A percentile compares a stretch with the other conserved stretches of the same genome.
phyloP scores from a whole-genome alignment of 352 stramenopile species.

The Globisporangium spiculum region DNA sequence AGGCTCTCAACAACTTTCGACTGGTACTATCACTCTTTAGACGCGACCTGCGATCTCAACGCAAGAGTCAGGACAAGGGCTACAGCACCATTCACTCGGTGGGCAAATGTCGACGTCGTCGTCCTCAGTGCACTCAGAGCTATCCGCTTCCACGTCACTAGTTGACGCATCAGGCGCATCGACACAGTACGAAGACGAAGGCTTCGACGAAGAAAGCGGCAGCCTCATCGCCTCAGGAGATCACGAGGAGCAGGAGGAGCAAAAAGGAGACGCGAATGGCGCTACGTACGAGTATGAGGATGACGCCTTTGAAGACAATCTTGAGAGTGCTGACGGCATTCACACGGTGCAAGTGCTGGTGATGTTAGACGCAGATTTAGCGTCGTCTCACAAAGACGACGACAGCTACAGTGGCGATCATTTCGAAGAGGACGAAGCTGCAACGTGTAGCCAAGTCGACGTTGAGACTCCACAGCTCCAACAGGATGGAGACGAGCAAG shows the following conservation, averaged over 20 bases:
- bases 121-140: neutral
- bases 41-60: neutral
- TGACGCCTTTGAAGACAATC: constrained; percentile 16
- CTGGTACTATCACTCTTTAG: neutral
- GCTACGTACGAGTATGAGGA: constrained; percentile 11
- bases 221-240: neutral
- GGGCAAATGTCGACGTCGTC: neutral
- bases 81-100: too few species aligned
- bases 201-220: constrained; percentile 12
- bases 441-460: neutral
- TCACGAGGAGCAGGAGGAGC: neutral
- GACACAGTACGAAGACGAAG: constrained; percentile 11
- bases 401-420: constrained; percentile 12
- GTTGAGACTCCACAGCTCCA: neutral
- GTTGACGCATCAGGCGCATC: neutral
- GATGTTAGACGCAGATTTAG: neutral
- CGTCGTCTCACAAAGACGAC: neutral
- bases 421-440: constrained; percentile 14
- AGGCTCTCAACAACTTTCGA: too few species aligned
- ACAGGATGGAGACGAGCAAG: neutral
- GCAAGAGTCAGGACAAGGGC: neutral
- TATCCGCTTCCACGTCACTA: neutral
- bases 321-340: neutral
- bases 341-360: neutral
- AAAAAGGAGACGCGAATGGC: neutral